Evolutionary conservation across 1,284 basidiomycete species (phyloP).

Genomic region (Pterulicium gracile): DNA sequence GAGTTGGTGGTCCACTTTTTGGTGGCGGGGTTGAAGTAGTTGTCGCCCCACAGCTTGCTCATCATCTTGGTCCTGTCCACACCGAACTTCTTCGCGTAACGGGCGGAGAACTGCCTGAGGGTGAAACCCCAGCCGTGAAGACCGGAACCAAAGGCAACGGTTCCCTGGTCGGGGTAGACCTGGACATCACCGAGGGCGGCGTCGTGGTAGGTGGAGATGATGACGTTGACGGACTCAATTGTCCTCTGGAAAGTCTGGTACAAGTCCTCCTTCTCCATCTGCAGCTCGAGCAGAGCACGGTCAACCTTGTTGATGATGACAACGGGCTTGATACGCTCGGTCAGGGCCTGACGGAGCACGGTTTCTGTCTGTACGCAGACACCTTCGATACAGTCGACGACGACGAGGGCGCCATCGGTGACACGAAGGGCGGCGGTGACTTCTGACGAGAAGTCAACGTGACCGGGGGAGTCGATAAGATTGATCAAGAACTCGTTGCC

Average conservation of each 20-base stretch:
- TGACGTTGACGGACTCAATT: constrained; percentile 97
- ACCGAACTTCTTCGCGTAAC: constrained; percentile 99
- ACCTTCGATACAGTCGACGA: constrained; percentile 99
- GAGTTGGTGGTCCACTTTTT: constrained; percentile 92
- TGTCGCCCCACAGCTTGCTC: constrained; percentile 98
- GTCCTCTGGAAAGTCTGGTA: constrained; percentile 98
- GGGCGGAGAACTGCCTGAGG: constrained; percentile 91
- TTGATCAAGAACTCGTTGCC: constrained; percentile 99
- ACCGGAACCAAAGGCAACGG: constrained; percentile 98
- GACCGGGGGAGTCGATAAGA: constrained; percentile 98
- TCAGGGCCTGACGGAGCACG: constrained; percentile 94
- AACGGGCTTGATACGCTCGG: constrained; percentile 99
- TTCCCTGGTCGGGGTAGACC: constrained; percentile 98
- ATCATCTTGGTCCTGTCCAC: constrained; percentile 99
- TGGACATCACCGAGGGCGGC: constrained; percentile 93
- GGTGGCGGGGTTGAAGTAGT: constrained; percentile 98
- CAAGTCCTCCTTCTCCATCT: constrained; percentile 94
- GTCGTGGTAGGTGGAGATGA: constrained; percentile 97
- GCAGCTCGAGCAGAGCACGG: constrained; percentile 97
- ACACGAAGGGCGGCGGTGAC: constrained; percentile 99
- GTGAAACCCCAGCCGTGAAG: constrained; percentile 99
- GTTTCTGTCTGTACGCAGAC: constrained; percentile 99
- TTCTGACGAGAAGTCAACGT: constrained; percentile 99
- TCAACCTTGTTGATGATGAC: constrained; percentile 99
- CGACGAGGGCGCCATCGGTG: constrained; percentile 96